Conservation (phyloP, 1,284 basidiomycete species). For the Cutaneotrichosporon sp. region DNA sequence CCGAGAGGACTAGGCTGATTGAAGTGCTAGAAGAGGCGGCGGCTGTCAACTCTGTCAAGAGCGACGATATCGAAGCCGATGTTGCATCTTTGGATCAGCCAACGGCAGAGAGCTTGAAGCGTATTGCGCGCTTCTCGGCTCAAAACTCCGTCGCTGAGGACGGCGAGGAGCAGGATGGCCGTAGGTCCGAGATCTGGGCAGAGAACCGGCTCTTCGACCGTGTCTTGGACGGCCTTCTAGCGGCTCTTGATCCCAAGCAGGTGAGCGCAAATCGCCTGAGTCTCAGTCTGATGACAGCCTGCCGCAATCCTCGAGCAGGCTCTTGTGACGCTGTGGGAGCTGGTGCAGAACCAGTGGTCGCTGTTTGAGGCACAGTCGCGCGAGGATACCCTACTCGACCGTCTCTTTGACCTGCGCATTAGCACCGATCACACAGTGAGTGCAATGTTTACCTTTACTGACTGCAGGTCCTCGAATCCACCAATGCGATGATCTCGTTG, state of each 20-base stretch:
- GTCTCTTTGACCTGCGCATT: slow-evolving; percentile 39
- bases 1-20: background rate
- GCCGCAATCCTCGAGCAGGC: slow-evolving; percentile 37
- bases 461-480: slow-evolving; percentile 43
- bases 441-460: background rate
- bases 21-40: slow-evolving; percentile 37
- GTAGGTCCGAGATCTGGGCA: slow-evolving; percentile 30
- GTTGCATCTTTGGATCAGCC: slow-evolving; percentile 28
- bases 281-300: slow-evolving; percentile 16
- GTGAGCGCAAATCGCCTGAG: slow-evolving; percentile 20
- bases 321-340: slow-evolving; percentile 45
- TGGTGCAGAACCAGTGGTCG: slow-evolving; percentile 47
- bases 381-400: slow-evolving; percentile 37
- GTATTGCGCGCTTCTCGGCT: slow-evolving; percentile 36
- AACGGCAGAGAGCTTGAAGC: slow-evolving; percentile 33
- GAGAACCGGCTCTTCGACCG: slow-evolving; percentile 34
- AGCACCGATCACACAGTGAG: slow-evolving; percentile 34
- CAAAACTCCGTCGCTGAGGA: slow-evolving; percentile 25
- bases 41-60: slow-evolving; percentile 17
- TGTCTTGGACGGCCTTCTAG: slow-evolving; percentile 35
- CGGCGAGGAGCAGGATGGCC: slow-evolving; percentile 13
- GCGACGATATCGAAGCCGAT: slow-evolving; percentile 26
- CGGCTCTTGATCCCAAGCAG: slow-evolving; percentile 30
- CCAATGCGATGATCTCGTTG: slow-evolving; percentile 44
- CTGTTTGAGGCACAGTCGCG: slow-evolving; percentile 36